phyloP scores from a whole-genome alignment of 257 asterid genomes.

The Solanum medicagineum region DNA sequence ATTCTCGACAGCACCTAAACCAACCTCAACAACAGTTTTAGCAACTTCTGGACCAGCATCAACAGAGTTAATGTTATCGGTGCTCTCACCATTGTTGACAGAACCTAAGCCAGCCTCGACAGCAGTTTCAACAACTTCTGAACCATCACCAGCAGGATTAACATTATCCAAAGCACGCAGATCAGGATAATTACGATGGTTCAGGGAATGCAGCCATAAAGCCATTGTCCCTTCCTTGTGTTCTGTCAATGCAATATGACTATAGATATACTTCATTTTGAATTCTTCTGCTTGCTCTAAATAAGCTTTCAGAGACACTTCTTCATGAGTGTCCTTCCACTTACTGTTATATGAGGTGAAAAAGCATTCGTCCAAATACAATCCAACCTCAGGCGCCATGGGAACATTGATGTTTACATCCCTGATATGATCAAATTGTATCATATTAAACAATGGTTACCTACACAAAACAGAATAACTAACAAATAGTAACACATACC shows the following conservation, averaged over 20 bases:
- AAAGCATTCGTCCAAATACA: constrained; percentile 86
- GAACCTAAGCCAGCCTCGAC: background rate
- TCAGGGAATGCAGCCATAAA: constrained; percentile 76
- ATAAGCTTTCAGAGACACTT: constrained; percentile 69
- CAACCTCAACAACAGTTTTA: background rate
- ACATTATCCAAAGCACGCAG: constrained; percentile 3
- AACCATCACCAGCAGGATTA: background rate
- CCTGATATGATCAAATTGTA: constrained; percentile 34
- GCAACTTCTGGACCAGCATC: background rate
- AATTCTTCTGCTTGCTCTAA: constrained; percentile 65
- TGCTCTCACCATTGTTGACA: background rate
- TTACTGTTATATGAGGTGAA: constrained; percentile 73
- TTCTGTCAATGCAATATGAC: constrained; percentile 71
- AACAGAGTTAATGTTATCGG: background rate
- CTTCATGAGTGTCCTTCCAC: constrained; percentile 70
- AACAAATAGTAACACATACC: constrained; percentile 26
- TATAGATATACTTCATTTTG: constrained; percentile 63
- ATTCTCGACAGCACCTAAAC: background rate
- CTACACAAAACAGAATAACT: background rate
- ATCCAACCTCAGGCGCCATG: constrained; percentile 99
- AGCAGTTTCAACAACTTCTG: background rate
- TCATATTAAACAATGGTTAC: background rate
- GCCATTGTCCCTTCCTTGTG: constrained; percentile 68
- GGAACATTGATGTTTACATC: constrained; percentile 70
- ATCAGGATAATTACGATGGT: constrained; percentile 81